Conservation (phyloP, 2,329 filamentous ascomycete genomes). For the Cladosporium phlei region DNA sequence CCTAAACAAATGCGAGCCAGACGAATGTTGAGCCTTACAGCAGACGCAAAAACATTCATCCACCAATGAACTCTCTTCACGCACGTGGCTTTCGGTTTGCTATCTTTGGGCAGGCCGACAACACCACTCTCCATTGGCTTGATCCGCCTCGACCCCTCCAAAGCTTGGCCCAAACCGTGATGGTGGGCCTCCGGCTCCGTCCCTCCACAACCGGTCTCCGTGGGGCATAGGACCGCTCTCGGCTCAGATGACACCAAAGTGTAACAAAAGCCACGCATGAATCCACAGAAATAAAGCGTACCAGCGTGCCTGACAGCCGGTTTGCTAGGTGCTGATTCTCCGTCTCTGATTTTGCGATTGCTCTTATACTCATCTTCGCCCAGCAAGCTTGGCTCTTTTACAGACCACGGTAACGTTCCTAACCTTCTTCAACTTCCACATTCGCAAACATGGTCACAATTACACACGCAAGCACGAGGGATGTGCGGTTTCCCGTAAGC, state of each 20-base stretch:
- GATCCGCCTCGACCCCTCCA: neutral
- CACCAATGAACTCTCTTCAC: constrained; percentile 3
- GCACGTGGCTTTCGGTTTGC: constrained; percentile 1
- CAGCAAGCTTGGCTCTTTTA: neutral
- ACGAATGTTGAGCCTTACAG: neutral
- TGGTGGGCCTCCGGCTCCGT: neutral
- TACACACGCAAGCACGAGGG: constrained; percentile 41
- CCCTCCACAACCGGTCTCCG: constrained; percentile 3
- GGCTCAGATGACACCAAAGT: neutral
- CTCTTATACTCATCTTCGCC: neutral
- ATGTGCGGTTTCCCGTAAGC: constrained; percentile 47
- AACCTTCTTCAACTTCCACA: neutral
- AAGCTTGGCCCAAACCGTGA: neutral
- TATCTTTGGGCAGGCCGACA: neutral
- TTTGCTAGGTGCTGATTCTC: constrained; percentile 1
- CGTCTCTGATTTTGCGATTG: neutral
- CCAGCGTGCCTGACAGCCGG: constrained; percentile 6
- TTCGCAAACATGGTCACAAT: constrained; percentile 42
- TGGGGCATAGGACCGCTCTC: constrained; percentile 11
- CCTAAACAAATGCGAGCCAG: neutral
- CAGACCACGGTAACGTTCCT: neutral
- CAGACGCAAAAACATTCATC: neutral
- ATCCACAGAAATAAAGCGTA: neutral
- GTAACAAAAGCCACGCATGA: neutral
- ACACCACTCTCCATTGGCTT: constrained; percentile 7